Conservation (phyloP, 2,329 filamentous ascomycete species). For the Mycosphaerella sp. region DNA sequence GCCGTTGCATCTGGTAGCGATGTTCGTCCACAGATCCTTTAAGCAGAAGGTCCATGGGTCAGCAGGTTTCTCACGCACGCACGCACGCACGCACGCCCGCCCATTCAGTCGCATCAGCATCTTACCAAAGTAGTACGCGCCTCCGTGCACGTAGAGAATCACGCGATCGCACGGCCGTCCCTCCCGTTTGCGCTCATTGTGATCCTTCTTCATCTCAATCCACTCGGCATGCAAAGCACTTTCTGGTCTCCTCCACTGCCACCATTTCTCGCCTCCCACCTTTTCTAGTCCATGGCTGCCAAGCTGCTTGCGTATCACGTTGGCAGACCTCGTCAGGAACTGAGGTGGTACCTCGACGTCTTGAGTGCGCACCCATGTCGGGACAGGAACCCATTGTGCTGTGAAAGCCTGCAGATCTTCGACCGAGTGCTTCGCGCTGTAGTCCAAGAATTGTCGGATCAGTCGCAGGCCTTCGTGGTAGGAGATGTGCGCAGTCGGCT, state of each 20-base stretch:
- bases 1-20: constrained; percentile 94
- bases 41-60: neutral
- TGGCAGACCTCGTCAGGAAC: constrained; percentile 60
- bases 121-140: constrained; percentile 77
- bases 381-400: constrained; percentile 81
- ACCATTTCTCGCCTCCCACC: constrained; percentile 79
- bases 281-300: constrained; percentile 65
- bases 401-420: constrained; percentile 93
- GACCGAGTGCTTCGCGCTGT: constrained; percentile 81
- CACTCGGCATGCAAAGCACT: constrained; percentile 73
- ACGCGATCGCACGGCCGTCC: constrained; percentile 59
- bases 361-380: constrained; percentile 78
- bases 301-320: constrained; percentile 64
- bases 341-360: constrained; percentile 58
- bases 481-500: constrained; percentile 82
- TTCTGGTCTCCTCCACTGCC: constrained; percentile 73
- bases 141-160: constrained; percentile 92
- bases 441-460: constrained; percentile 76
- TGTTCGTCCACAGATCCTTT: constrained; percentile 83
- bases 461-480: constrained; percentile 90
- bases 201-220: constrained; percentile 90
- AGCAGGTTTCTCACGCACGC: neutral
- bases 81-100: neutral
- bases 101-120: neutral
- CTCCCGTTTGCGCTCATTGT: constrained; percentile 57